These are phyloP conservation scores for Dryadomyces quercivorus DNA, from an alignment of 2,329 filamentous ascomycete genomes.

Conservation along the genomic window DNA sequence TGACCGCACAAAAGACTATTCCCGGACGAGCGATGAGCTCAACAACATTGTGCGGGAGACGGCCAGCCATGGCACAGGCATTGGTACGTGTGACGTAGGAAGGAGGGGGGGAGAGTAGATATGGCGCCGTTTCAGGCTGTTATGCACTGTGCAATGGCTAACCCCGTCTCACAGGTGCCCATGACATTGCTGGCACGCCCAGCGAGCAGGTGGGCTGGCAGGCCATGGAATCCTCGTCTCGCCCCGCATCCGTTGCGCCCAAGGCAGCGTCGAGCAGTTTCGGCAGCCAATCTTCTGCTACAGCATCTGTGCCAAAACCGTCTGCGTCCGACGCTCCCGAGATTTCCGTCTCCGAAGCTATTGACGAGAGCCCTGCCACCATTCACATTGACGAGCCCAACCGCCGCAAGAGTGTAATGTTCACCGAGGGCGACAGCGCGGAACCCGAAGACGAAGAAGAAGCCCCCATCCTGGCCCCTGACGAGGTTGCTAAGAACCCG, in stretches of 20 bases:
- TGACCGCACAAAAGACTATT: constrained; percentile 56
- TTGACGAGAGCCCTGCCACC: constrained; percentile 37
- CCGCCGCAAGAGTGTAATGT: constrained; percentile 30
- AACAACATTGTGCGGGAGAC: constrained; percentile 80
- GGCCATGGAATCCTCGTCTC: constrained; percentile 69
- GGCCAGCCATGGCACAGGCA: constrained; percentile 37
- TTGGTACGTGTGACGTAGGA: constrained; percentile 29
- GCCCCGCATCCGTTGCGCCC: constrained; percentile 21
- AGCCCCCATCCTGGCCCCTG: constrained; percentile 75
- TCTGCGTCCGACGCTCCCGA: constrained; percentile 14
- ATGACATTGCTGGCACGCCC: constrained; percentile 58
- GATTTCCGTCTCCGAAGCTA: constrained; percentile 17
- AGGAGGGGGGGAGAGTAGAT: not conserved
- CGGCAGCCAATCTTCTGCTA: constrained; percentile 9
- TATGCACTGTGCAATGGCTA: not conserved
- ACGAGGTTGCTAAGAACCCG: constrained; percentile 70
- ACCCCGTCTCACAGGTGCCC: constrained; percentile 39
- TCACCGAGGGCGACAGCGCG: constrained; percentile 28
- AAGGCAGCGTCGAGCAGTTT: constrained; percentile 7
- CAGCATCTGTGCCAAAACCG: constrained; percentile 19
- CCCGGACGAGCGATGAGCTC: constrained; percentile 78
- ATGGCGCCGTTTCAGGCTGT: not conserved
- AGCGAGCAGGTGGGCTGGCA: constrained; percentile 85
- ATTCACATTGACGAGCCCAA: constrained; percentile 68
- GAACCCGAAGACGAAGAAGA: constrained; percentile 43